These are phyloP conservation scores for Hanseniaspora meyeri DNA, from an alignment of 805 yeast genomes.

Conservation along the genomic window DNA sequence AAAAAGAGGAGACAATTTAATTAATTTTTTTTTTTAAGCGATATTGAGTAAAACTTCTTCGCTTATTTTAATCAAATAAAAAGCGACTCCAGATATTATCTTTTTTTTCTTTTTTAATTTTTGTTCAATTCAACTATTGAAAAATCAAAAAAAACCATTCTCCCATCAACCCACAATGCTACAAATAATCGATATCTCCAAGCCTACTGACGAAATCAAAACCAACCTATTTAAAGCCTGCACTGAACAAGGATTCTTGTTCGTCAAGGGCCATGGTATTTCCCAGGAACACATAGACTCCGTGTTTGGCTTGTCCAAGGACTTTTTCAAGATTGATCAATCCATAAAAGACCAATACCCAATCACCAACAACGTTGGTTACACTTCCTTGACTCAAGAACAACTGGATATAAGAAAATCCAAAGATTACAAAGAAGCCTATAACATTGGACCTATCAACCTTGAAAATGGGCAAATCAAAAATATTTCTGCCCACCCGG, in stretches of 20 bases:
- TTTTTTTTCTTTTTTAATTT: too few relatives aligned
- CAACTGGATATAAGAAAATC: conserved; percentile 27
- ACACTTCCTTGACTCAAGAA: conserved; percentile 44
- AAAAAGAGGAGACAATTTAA: too few relatives aligned
- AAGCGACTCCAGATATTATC: too few relatives aligned
- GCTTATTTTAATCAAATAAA: too few relatives aligned
- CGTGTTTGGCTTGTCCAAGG: conserved; percentile 38
- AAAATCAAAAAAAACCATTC: background rate
- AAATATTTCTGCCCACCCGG: conserved; percentile 36
- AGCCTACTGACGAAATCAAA: conserved; percentile 33
- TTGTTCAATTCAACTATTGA: background rate
- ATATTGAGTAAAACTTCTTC: too few relatives aligned
- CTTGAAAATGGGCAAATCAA: conserved; percentile 34
- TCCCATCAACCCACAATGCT: conserved; percentile 32
- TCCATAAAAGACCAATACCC: conserved; percentile 33
- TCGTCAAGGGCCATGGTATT: conserved; percentile 58
- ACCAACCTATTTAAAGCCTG: conserved; percentile 46
- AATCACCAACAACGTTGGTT: conserved; percentile 42
- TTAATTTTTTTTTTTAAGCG: too few relatives aligned
- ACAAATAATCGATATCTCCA: conserved; percentile 47
- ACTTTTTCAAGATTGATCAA: conserved; percentile 42
- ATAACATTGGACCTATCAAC: conserved; percentile 50
- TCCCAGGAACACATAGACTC: conserved; percentile 40
- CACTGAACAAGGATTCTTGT: conserved; percentile 50
- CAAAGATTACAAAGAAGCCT: conserved; percentile 59